phyloP scores from a whole-genome alignment of 2,329 filamentous ascomycete genomes.

The Colletotrichum abscissum region DNA sequence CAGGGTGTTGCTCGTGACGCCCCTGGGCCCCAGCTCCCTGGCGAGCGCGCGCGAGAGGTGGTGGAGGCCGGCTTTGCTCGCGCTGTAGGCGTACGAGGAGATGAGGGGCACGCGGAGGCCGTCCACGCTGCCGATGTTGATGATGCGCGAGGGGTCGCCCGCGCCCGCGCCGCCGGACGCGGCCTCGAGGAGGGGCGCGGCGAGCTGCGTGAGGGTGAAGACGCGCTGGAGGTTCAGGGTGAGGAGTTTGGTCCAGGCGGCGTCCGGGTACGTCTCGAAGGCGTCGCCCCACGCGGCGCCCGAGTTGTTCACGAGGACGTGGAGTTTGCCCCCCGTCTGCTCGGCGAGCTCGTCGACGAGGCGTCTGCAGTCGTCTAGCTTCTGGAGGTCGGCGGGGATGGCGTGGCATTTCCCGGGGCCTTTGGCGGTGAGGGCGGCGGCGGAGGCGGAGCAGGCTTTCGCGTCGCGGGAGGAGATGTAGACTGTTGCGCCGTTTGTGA shows the following conservation, averaged over 20 bases:
- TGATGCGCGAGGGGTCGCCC: conserved; percentile 64
- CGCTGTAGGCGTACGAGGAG: conserved; percentile 70
- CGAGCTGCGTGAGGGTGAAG: conserved; percentile 72
- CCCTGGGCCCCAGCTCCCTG: conserved; percentile 67
- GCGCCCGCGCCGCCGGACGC: conserved; percentile 28
- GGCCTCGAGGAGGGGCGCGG: conserved; percentile 67
- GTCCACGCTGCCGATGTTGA: conserved; percentile 75
- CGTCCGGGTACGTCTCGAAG: conserved; percentile 69
- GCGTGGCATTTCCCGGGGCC: conserved; percentile 64
- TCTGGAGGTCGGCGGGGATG: conserved; percentile 74
- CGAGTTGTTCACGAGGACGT: conserved; percentile 75
- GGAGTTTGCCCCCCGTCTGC: conserved; percentile 64
- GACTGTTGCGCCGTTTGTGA: conserved; percentile 71
- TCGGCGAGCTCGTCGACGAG: conserved; percentile 63
- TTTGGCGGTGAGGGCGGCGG: conserved; percentile 64
- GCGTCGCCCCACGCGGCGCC: conserved; percentile 73
- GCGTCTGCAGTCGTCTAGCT: conserved; percentile 63
- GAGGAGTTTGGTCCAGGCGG: conserved; percentile 68
- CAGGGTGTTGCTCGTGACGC: conserved; percentile 74
- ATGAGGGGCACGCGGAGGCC: conserved; percentile 69
- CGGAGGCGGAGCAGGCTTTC: conserved; percentile 65
- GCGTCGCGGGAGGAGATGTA: conserved; percentile 75
- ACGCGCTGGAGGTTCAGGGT: conserved; percentile 76
- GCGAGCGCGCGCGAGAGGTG: conserved; percentile 71
- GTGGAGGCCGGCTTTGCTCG: conserved; percentile 73